Evolutionary conservation across 176 grass and related monocot genomes (phyloP), one percentile per base, ranked within the genome.

Genomic region (bread wheat (Triticum aestivum)): DNA sequence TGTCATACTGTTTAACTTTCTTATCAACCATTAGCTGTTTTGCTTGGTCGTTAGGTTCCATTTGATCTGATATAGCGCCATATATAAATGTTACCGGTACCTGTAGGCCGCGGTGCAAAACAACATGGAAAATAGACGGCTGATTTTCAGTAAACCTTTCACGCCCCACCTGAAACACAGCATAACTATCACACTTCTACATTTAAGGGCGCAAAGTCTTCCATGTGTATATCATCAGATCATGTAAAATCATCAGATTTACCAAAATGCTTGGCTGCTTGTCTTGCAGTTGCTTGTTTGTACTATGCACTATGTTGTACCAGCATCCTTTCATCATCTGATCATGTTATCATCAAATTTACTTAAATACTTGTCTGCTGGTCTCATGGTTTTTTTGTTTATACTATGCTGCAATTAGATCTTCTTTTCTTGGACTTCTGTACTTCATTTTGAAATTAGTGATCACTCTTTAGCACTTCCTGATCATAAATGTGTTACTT

Each of bases 221-320:
- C 20, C 34, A 61, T 83, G 32, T 17, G 23, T 64, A 18, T 65
- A 33, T 56, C 56, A 58, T 65, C 56, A 83, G 54, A 78, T 61
- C 79, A 54, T 90, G 64, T 54, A 42, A 54, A 42, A 54, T 65
- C 68, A 73, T 62, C 52, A 65, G 76, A n/a, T 5, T 65, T 45
- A 49, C 45, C n/a, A 4, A 35, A 80, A 85, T 89, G 73, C 4
- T 65, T 45, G 12, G 12, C 41, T 49, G 42, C 21, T 66, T 77
- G 44, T 77, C 42, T 9, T 77, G 26, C 41, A 23, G 42, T 44
- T 45, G 61, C 49, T 68, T 66, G 35, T 68, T 62, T 68, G 3
- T 14, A 34, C 12, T 68, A 68, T 68, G 13, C 15, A 3, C 26
- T 51, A 61, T 82, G 21, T 15, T 32, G 23, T 68, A 32, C 38